Conservation (phyloP, 2,329 filamentous ascomycete species). For the Knoxdaviesia proteae region DNA sequence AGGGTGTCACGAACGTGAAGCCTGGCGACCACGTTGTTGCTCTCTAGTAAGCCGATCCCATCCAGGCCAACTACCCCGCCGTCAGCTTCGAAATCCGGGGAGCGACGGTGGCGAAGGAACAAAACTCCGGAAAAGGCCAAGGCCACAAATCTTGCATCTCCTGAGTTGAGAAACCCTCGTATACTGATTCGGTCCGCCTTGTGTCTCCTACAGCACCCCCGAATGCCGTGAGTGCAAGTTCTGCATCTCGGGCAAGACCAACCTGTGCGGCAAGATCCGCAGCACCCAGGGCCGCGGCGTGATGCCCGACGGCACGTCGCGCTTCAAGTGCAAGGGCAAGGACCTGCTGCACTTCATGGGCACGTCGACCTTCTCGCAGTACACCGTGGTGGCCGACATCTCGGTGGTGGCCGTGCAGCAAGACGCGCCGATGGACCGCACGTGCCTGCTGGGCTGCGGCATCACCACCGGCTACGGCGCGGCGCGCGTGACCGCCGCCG, state of each 20-base stretch:
- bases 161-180: not conserved
- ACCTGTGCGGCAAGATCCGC: conserved; percentile 96
- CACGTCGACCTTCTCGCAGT: conserved; percentile 95
- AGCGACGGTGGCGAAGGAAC: no score
- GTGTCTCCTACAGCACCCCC: conserved; percentile 47
- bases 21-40: conserved; percentile 78
- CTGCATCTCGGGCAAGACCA: conserved; percentile 98
- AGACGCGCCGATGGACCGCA: conserved; percentile 85
- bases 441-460: conserved; percentile 87
- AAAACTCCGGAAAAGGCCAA: conserved; percentile 5
- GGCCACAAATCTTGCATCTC: not conserved
- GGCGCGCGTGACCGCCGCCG: conserved; percentile 75
- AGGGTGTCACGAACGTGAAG: conserved; percentile 89
- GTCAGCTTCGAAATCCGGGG: no score
- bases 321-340: conserved; percentile 89
- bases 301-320: conserved; percentile 91
- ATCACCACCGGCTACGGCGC: conserved; percentile 98
- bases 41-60: conserved; percentile 43
- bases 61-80: no score
- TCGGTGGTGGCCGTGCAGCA: conserved; percentile 85
- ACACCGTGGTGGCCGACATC: conserved; percentile 96
- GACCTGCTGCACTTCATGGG: conserved; percentile 98
- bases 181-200: not conserved
- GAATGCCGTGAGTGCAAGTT: conserved; percentile 98
- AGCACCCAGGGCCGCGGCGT: conserved; percentile 88